phyloP scores from a whole-genome alignment of 441 rosid species.

The Arabidopsis lyrata region DNA sequence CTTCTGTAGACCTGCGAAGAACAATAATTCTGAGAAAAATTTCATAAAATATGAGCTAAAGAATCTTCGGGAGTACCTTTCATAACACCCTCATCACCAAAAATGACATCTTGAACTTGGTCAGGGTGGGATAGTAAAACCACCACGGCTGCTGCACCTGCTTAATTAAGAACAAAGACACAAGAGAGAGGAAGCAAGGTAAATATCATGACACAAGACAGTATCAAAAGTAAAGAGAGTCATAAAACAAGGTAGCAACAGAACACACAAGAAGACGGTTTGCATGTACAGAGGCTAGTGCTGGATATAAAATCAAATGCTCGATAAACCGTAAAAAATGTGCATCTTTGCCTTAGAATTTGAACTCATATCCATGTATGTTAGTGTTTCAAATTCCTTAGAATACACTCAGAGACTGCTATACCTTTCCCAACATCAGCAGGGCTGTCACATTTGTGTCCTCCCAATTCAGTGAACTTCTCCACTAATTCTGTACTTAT shows the following conservation, averaged over 20 bases:
- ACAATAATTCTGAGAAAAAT: constrained; percentile 19
- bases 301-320: background rate
- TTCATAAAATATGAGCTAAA: constrained; percentile 7
- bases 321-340: background rate
- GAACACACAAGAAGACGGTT: constrained; percentile 3
- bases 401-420: constrained; percentile 19
- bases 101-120: constrained; percentile 63
- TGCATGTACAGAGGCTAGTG: background rate
- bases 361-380: constrained; percentile 13
- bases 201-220: constrained; percentile 6
- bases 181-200: constrained; percentile 16
- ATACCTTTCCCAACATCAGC: constrained; percentile 69
- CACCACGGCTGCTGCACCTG: constrained; percentile 78
- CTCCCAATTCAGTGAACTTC: constrained; percentile 68
- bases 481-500: constrained; percentile 51
- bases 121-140: constrained; percentile 69
- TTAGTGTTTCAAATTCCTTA: background rate
- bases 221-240: constrained; percentile 23
- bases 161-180: constrained; percentile 30
- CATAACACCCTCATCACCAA: constrained; percentile 65
- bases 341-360: background rate
- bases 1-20: constrained; percentile 62
- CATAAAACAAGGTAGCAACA: constrained; percentile 17
- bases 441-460: constrained; percentile 57
- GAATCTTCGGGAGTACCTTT: constrained; percentile 56